Conservation (phyloP, 1,284 basidiomycete genomes). For the Microbotryum scabiosae region DNA sequence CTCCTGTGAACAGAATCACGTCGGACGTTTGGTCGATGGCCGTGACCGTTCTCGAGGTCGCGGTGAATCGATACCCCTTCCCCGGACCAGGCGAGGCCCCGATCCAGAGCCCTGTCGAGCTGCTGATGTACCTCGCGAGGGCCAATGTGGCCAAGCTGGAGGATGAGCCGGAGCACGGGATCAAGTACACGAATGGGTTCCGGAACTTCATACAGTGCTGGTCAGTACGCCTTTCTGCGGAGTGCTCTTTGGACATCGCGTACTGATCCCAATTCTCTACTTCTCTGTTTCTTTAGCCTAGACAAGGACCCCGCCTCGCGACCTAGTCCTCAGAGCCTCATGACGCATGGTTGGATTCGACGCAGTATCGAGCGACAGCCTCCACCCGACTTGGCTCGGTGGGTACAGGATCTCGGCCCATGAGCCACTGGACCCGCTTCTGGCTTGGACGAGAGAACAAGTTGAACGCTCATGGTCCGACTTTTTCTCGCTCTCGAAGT, state of each 20-base stretch:
- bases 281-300: slow-evolving; percentile 21
- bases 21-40: slow-evolving; percentile 99
- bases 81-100: slow-evolving; percentile 54
- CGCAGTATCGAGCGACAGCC: slow-evolving; percentile 64
- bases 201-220: slow-evolving; percentile 86
- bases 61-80: slow-evolving; percentile 92
- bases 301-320: slow-evolving; percentile 49
- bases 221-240: slow-evolving; percentile 47
- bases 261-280: neutral
- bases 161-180: slow-evolving; percentile 47
- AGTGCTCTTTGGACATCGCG: neutral
- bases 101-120: slow-evolving; percentile 74
- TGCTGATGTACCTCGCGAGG: slow-evolving; percentile 73
- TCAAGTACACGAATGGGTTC: slow-evolving; percentile 72
- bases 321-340: slow-evolving; percentile 75
- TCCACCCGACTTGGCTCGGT: slow-evolving; percentile 70
- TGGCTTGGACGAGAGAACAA: too few relatives aligned
- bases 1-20: slow-evolving; percentile 49
- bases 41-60: slow-evolving; percentile 83
- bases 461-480: too few relatives aligned
- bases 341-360: slow-evolving; percentile 79
- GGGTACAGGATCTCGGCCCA: slow-evolving; percentile 49
- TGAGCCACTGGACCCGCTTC: too few relatives aligned
- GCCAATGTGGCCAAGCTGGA: slow-evolving; percentile 69
- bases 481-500: too few relatives aligned